Percentiles rank a stretch among this genome's conserved stretches.
Conservation (phyloP, 164 flowering plant genomes). For the Stephania yunnanensis region DNA sequence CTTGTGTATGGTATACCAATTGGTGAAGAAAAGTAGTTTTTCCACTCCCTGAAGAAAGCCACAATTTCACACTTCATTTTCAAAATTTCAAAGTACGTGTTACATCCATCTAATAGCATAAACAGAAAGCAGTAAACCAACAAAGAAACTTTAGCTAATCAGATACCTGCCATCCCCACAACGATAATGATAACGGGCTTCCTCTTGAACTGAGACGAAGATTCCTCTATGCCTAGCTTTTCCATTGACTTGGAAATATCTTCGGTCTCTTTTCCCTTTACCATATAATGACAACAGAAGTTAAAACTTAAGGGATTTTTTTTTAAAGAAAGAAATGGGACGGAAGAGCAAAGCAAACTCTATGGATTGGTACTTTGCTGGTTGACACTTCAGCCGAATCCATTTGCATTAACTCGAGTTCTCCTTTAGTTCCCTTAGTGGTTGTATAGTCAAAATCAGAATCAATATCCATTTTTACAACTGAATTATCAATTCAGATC, state of each 20-base stretch:
- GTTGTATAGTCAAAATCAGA: conserved; percentile 7
- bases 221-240: conserved; percentile 44
- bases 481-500: too few species aligned
- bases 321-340: neutral
- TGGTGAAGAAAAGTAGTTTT: conserved; percentile 88
- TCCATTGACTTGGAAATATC: conserved; percentile 54
- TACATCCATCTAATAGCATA: too few species aligned
- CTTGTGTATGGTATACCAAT: conserved; percentile 48
- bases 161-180: conserved; percentile 91
- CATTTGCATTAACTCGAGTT: conserved; percentile 22
- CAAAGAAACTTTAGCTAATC: neutral
- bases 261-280: conserved; percentile 31
- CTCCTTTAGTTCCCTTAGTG: conserved; percentile 15
- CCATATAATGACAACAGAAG: too few species aligned
- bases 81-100: neutral
- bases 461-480: conserved; percentile 22
- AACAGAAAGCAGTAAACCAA: too few species aligned
- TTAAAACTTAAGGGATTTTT: too few species aligned
- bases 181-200: conserved; percentile 85
- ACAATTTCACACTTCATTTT: neutral
- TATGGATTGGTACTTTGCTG: conserved; percentile 6
- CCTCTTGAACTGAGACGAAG: conserved; percentile 48
- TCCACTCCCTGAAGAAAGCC: conserved; percentile 64
- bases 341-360: neutral
- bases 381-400: conserved; percentile 19